Conservation (phyloP, 345 rosid genomes). For the Gynandropsis gynandra region DNA sequence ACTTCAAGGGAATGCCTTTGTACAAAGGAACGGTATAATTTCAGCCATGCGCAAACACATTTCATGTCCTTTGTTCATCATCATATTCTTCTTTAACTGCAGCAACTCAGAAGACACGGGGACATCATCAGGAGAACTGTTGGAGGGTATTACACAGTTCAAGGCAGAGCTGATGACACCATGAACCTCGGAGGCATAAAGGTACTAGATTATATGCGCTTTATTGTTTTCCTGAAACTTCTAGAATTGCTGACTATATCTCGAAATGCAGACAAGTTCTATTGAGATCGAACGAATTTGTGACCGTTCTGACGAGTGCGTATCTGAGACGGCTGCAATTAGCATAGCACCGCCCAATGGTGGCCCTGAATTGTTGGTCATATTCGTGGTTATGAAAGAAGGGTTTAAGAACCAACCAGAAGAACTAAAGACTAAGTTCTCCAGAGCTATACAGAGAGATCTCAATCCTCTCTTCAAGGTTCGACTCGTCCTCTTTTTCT, state of each 20-base stretch:
- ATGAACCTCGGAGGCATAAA: constrained; percentile 98
- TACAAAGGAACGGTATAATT: constrained; percentile 52
- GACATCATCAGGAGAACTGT: constrained; percentile 61
- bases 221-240: background rate
- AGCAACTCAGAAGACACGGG: constrained; percentile 88
- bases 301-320: constrained; percentile 59
- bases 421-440: constrained; percentile 51
- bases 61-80: constrained; percentile 1
- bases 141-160: constrained; percentile 65
- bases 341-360: constrained; percentile 48
- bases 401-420: constrained; percentile 35
- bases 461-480: constrained; percentile 94
- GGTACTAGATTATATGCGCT: constrained; percentile 31
- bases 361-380: constrained; percentile 67
- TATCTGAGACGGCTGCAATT: constrained; percentile 74
- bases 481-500: constrained; percentile 3
- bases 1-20: constrained; percentile 80
- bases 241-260: background rate
- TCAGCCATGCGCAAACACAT: background rate
- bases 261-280: constrained; percentile 63
- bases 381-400: constrained; percentile 57
- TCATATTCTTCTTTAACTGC: constrained; percentile 9
- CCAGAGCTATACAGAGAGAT: constrained; percentile 51
- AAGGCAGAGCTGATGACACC: constrained; percentile 94
- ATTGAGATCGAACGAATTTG: constrained; percentile 81